Percentiles rank a stretch among this genome's conserved stretches.
Conservation (phyloP, 495 filamentous ascomycete genomes). For the Aspergillus cristatus region DNA sequence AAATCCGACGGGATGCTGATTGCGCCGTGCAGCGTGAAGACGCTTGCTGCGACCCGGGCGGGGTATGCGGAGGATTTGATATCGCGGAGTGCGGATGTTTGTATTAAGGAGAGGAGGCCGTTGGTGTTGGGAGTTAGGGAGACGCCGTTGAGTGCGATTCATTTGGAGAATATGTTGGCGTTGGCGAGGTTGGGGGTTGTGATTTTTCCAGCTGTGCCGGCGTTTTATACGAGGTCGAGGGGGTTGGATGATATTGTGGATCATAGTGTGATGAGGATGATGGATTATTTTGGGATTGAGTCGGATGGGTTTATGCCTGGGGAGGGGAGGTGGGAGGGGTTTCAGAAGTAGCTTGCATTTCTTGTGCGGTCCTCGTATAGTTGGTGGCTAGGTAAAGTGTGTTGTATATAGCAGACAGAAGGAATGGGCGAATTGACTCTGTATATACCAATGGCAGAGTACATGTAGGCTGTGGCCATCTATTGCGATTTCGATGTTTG, state of each 20-base stretch:
- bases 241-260: constrained; percentile 15
- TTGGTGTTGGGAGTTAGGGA: constrained; percentile 17
- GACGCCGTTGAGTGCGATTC: constrained; percentile 20
- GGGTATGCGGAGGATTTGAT: constrained; percentile 21
- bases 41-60: constrained; percentile 19
- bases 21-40: constrained; percentile 35
- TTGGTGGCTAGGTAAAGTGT: too few species aligned
- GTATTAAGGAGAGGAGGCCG: constrained; percentile 19
- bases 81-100: constrained; percentile 20
- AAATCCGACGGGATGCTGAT: constrained; percentile 31
- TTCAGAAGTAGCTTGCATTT: too few species aligned
- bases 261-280: constrained; percentile 19
- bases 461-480: too few species aligned
- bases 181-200: constrained; percentile 10
- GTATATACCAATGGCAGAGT: too few species aligned
- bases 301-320: constrained; percentile 9
- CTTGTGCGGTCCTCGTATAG: too few species aligned
- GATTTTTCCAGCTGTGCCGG: constrained; percentile 19
- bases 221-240: constrained; percentile 15
- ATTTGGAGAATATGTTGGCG: constrained; percentile 20
- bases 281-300: constrained; percentile 19
- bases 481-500: too few species aligned
- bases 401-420: too few species aligned
- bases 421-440: too few species aligned
- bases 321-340: constrained; percentile 11